Conservation (phyloP, 352 stramenopile species). For the Pythium biforme region DNA sequence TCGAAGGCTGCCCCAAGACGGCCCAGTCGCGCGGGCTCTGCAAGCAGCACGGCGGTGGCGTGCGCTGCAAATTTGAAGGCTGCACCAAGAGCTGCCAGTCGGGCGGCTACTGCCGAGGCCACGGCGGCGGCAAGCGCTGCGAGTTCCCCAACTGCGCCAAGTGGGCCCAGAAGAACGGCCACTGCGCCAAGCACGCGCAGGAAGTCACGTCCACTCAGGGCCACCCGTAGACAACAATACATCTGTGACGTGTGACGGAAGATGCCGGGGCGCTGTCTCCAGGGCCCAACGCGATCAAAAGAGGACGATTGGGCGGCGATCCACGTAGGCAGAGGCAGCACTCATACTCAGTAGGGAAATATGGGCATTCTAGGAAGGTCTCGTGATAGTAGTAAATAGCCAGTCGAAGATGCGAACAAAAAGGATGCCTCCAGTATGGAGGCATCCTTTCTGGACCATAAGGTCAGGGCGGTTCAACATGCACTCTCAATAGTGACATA, state of each 20-base stretch:
- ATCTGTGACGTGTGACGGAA: too few relatives aligned
- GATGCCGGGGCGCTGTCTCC: too few relatives aligned
- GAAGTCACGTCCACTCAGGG: slow-evolving; percentile 41
- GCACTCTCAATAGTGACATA: slow-evolving; percentile 10
- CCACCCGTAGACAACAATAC: background rate
- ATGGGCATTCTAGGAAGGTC: too few relatives aligned
- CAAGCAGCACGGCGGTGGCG: slow-evolving; percentile 82
- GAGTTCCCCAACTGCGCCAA: slow-evolving; percentile 84
- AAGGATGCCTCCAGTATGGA: too few relatives aligned
- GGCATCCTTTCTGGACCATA: too few relatives aligned
- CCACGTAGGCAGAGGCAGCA: too few relatives aligned
- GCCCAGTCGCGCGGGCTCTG: slow-evolving; percentile 82
- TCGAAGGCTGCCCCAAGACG: slow-evolving; percentile 84
- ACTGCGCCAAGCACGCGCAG: slow-evolving; percentile 86
- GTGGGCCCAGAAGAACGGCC: slow-evolving; percentile 86
- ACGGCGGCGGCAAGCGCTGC: slow-evolving; percentile 82
- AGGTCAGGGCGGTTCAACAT: too few relatives aligned
- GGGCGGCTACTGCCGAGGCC: slow-evolving; percentile 77
- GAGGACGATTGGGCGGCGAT: too few relatives aligned
- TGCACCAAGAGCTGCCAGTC: slow-evolving; percentile 88
- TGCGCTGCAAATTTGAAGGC: slow-evolving; percentile 84
- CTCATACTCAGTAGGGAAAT: too few relatives aligned
- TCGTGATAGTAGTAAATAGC: too few relatives aligned
- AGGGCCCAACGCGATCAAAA: too few relatives aligned
- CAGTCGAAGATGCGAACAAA: too few relatives aligned